These are phyloP conservation scores for Phialemoniopsis sp. DNA, from an alignment of 2,329 filamentous ascomycete species.

Conservation along the genomic window DNA sequence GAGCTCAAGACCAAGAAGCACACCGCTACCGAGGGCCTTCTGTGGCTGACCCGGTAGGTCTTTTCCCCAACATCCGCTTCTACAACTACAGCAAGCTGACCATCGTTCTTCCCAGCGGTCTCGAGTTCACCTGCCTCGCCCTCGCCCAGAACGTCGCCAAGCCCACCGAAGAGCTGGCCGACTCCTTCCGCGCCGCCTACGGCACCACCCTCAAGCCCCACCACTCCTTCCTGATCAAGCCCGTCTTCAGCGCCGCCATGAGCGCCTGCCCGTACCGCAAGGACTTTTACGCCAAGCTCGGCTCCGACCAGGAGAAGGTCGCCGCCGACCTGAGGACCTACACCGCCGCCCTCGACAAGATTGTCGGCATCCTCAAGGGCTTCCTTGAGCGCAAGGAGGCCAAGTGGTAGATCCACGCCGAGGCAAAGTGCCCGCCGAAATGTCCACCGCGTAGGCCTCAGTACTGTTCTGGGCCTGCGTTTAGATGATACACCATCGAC, in stretches of 20 bases:
- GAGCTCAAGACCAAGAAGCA: constrained; percentile 91
- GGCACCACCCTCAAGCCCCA: constrained; percentile 82
- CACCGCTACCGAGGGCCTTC: constrained; percentile 78
- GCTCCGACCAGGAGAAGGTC: constrained; percentile 61
- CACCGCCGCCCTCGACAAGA: constrained; percentile 72
- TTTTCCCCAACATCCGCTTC: not conserved
- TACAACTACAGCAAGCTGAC: not conserved
- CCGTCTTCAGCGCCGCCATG: constrained; percentile 91
- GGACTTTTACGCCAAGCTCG: constrained; percentile 89
- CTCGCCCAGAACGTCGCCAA: constrained; percentile 73
- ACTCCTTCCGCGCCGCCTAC: constrained; percentile 86
- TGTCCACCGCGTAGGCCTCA: too few relatives aligned
- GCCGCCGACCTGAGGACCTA: constrained; percentile 62
- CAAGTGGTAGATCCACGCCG: constrained; percentile 52
- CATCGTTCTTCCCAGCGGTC: constrained; percentile 53
- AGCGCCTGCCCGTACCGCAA: constrained; percentile 86
- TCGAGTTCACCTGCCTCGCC: constrained; percentile 88
- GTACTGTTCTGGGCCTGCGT: too few relatives aligned
- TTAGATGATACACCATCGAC: too few relatives aligned
- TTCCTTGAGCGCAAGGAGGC: constrained; percentile 53
- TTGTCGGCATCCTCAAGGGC: constrained; percentile 69
- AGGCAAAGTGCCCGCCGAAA: too few relatives aligned
- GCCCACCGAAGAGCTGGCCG: constrained; percentile 68
- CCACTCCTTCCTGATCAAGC: constrained; percentile 86
- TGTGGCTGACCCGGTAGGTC: constrained; percentile 85